phyloP scores from a whole-genome alignment of 2,329 filamentous ascomycete genomes.

The Pezicula neosporulosa region DNA sequence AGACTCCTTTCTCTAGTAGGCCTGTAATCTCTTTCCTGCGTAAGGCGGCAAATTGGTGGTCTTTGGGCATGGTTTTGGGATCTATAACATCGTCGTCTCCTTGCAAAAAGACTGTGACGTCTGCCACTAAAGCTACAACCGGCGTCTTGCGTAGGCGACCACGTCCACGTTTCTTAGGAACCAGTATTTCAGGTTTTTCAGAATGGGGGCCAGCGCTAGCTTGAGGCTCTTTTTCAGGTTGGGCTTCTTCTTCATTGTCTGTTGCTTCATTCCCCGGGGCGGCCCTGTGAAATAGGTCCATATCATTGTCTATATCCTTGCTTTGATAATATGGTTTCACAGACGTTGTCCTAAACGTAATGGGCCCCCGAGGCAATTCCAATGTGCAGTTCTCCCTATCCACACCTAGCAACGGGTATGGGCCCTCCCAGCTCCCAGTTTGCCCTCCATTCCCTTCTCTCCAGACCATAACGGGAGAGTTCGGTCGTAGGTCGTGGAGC shows the following conservation, averaged over 20 bases:
- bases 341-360: no score
- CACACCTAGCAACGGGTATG: neutral
- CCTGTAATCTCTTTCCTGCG: neutral
- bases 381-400: constrained; percentile 3
- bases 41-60: neutral
- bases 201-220: no score
- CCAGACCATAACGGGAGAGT: constrained; percentile 4
- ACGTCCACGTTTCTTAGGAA: no score
- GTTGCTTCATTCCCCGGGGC: no score
- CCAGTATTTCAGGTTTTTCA: no score
- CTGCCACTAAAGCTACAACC: neutral
- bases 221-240: no score
- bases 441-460: neutral
- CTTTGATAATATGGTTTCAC: no score
- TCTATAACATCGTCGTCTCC: neutral
- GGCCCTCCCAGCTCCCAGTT: neutral
- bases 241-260: no score
- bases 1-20: neutral
- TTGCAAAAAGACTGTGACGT: neutral
- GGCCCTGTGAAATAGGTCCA: no score
- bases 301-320: no score
- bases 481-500: constrained; percentile 2
- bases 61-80: neutral
- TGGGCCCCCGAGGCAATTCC: neutral
- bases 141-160: no score